Conservation (phyloP, 1,139 yeast genomes). For the Pichia sp. region DNA sequence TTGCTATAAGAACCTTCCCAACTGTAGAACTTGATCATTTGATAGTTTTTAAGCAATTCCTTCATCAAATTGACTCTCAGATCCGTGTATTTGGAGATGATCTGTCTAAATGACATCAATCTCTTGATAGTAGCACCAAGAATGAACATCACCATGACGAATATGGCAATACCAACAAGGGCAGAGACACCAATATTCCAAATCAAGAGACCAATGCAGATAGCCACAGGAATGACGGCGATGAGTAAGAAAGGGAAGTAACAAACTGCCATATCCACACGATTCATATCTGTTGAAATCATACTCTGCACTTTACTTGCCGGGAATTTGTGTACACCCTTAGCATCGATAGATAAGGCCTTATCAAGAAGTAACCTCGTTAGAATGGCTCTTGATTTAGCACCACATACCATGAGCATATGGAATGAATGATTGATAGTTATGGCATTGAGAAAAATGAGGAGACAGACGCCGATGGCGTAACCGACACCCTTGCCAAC, state of each 20-base stretch:
- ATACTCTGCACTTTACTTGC: slow-evolving; percentile 65
- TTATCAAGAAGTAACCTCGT: slow-evolving; percentile 60
- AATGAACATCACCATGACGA: slow-evolving; percentile 30
- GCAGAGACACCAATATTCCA: slow-evolving; percentile 68
- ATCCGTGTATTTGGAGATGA: slow-evolving; percentile 41
- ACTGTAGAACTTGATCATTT: slow-evolving; percentile 40
- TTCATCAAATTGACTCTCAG: slow-evolving; percentile 35
- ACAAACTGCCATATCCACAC: slow-evolving; percentile 68
- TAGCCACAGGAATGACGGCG: slow-evolving; percentile 50
- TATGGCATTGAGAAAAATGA: slow-evolving; percentile 44
- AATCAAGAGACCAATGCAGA: slow-evolving; percentile 56
- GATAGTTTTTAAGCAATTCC: slow-evolving; percentile 39
- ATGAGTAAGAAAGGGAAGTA: slow-evolving; percentile 64
- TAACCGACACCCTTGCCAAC: slow-evolving; percentile 53
- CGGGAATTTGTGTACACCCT: slow-evolving; percentile 54
- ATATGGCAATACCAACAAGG: slow-evolving; percentile 57
- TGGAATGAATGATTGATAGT: slow-evolving; percentile 56
- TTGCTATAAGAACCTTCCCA: slow-evolving; percentile 45
- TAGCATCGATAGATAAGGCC: slow-evolving; percentile 51
- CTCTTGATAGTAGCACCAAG: slow-evolving; percentile 30
- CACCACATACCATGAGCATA: slow-evolving; percentile 47
- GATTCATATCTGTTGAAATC: slow-evolving; percentile 69
- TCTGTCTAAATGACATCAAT: slow-evolving; percentile 37
- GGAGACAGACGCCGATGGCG: slow-evolving; percentile 44
- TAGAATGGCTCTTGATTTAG: slow-evolving; percentile 56